Percentiles rank a stretch among this genome's conserved stretches.
Evolutionary conservation across 768 basidiomycete genomes (phyloP).

Genomic region (Amanita brunnescens): DNA sequence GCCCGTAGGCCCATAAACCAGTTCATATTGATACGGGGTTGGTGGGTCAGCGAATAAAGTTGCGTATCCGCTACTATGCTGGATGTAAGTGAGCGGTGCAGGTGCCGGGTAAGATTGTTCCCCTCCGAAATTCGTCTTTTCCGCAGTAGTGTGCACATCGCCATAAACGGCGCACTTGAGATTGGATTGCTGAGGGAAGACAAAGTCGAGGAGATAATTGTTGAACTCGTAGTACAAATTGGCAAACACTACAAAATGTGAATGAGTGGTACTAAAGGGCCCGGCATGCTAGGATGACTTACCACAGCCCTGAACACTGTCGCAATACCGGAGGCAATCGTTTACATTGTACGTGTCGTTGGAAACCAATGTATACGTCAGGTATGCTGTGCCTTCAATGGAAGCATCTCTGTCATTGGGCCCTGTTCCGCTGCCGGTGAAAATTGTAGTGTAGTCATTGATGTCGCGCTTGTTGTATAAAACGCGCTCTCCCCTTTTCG

Average conservation of each 20-base stretch:
- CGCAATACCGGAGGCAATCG: constrained; percentile 34
- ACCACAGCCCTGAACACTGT: constrained; percentile 32
- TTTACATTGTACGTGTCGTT: constrained; percentile 38
- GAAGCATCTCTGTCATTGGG: constrained; percentile 31
- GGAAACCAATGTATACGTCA: constrained; percentile 36
- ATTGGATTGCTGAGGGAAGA: constrained; percentile 31
- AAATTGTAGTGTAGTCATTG: constrained; percentile 18
- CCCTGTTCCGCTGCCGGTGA: constrained; percentile 28
- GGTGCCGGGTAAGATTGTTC: constrained; percentile 29
- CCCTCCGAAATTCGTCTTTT: constrained; percentile 38
- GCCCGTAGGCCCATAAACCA: constrained; percentile 34
- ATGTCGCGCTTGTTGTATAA: not conserved
- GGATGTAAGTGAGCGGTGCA: constrained; percentile 31
- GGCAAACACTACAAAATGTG: constrained; percentile 32
- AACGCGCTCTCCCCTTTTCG: not conserved
- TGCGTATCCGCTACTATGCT: constrained; percentile 34
- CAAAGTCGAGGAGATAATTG: constrained; percentile 31
- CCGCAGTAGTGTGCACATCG: constrained; percentile 31
- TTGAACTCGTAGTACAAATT: constrained; percentile 44
- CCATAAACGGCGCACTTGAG: constrained; percentile 40
- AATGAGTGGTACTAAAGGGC: not conserved
- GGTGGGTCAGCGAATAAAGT: constrained; percentile 29
- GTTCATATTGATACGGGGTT: constrained; percentile 34
- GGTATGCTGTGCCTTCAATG: constrained; percentile 39
- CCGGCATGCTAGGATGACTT: constrained; percentile 12